Conservation (phyloP, 2,329 filamentous ascomycete genomes). For the Mycosphaerella sp. region DNA sequence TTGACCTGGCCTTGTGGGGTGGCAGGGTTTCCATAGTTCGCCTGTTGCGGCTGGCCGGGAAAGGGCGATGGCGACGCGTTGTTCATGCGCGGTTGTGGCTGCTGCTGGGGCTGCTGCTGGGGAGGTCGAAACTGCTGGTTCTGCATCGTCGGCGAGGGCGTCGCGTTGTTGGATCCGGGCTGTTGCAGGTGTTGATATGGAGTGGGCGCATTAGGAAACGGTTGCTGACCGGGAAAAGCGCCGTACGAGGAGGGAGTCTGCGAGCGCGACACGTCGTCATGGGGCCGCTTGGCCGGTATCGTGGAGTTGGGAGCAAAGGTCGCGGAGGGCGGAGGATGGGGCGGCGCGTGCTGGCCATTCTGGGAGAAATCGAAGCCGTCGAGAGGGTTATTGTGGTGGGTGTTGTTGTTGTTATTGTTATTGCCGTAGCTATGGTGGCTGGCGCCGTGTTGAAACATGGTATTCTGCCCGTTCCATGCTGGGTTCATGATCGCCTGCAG, state of each 20-base stretch:
- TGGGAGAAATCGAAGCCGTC: conserved; percentile 47
- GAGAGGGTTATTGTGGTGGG: conserved; percentile 14
- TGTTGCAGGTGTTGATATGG: conserved; percentile 71
- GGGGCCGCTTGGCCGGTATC: conserved; percentile 83
- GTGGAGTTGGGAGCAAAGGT: conserved; percentile 79
- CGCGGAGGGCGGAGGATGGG: conserved; percentile 51
- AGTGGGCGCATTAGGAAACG: conserved; percentile 55
- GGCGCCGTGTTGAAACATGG: conserved; percentile 13
- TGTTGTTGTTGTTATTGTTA: conserved; percentile 16
- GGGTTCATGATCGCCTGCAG: conserved; percentile 14
- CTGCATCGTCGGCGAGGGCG: conserved; percentile 86
- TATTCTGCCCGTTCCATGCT: conserved; percentile 24
- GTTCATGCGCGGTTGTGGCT: conserved; percentile 60
- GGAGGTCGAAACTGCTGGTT: conserved; percentile 65
- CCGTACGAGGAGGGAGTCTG: conserved; percentile 66
- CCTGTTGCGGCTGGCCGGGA: conserved; percentile 26
- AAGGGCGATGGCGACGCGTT: conserved; percentile 91
- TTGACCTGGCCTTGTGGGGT: conserved; percentile 23
- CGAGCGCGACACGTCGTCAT: conserved; percentile 76
- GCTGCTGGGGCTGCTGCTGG: conserved; percentile 47
- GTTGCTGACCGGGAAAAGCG: conserved; percentile 55
- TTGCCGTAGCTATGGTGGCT: conserved; percentile 20
- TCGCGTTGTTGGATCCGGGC: conserved; percentile 73
- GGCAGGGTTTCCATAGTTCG: conserved; percentile 38
- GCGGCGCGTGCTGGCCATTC: conserved; percentile 74